phyloP scores from a whole-genome alignment of 2,329 filamentous ascomycete genomes.

The Malbranchea zuffiana region DNA sequence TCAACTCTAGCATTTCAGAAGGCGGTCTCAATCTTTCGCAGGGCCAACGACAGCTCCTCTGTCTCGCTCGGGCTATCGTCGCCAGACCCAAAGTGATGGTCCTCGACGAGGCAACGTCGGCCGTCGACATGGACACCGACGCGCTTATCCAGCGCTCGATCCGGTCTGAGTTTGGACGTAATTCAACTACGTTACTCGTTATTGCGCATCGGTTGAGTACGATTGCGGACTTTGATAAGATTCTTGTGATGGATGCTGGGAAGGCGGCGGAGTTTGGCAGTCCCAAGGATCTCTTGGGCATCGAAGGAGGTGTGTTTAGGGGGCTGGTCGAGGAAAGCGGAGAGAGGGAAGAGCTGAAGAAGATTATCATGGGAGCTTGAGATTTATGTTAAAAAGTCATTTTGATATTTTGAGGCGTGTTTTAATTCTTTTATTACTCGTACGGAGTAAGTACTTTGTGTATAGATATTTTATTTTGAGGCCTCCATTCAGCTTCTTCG shows the following conservation, averaged over 20 bases:
- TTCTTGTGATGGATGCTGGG: slow-evolving; percentile 60
- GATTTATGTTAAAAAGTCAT: no score
- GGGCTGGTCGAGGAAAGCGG: slow-evolving; percentile 41
- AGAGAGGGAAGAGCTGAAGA: slow-evolving; percentile 24
- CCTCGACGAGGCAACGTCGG: slow-evolving; percentile 67
- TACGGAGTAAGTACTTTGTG: no score
- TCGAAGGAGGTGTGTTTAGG: slow-evolving; percentile 44
- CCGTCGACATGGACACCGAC: slow-evolving; percentile 69
- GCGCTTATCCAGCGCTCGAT: slow-evolving; percentile 62
- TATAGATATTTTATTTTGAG: no score
- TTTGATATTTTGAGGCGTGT: no score
- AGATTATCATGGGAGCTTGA: slow-evolving; percentile 18
- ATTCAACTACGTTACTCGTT: slow-evolving; percentile 55
- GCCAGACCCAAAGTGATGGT: slow-evolving; percentile 65
- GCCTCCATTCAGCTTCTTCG: no score
- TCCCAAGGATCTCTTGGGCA: slow-evolving; percentile 51
- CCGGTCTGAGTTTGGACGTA: slow-evolving; percentile 54
- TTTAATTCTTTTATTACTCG: no score
- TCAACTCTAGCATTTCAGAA: slow-evolving; percentile 55
- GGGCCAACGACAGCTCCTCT: slow-evolving; percentile 65
- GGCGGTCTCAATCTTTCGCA: slow-evolving; percentile 65
- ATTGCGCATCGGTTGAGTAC: slow-evolving; percentile 68
- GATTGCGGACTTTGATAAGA: slow-evolving; percentile 65
- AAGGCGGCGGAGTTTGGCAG: slow-evolving; percentile 56
- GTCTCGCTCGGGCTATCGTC: slow-evolving; percentile 62